phyloP scores from a whole-genome alignment of 306 rosid genomes.

The Cucumis melo region DNA sequence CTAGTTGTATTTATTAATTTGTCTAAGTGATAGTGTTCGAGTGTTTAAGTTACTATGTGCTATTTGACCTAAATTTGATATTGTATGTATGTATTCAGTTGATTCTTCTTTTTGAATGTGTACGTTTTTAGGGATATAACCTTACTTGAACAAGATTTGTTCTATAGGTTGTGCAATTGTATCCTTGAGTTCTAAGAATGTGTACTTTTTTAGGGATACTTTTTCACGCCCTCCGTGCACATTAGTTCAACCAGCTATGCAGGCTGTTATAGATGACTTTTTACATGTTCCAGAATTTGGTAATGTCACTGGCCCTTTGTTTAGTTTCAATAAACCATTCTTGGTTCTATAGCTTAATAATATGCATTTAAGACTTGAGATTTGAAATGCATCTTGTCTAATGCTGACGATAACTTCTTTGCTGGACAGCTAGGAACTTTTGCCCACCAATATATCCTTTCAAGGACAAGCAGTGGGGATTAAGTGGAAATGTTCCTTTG shows the following conservation, averaged over 20 bases:
- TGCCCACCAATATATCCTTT: conserved; percentile 89
- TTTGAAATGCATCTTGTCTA: not conserved
- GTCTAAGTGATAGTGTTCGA: not conserved
- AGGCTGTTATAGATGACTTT: conserved; percentile 27
- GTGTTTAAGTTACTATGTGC: not conserved
- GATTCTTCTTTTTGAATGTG: not conserved
- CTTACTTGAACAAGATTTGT: too few relatives aligned
- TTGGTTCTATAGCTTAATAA: not conserved
- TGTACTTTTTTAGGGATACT: conserved; percentile 54
- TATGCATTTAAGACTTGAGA: not conserved
- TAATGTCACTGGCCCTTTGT: conserved; percentile 17
- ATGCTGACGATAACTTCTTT: conserved; percentile 18
- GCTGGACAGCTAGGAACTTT: conserved; percentile 59
- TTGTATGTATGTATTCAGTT: not conserved
- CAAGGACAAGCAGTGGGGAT: conserved; percentile 58
- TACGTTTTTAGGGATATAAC: conserved; percentile 46
- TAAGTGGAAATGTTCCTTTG: conserved; percentile 51
- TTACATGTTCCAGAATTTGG: conserved; percentile 64
- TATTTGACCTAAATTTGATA: not conserved
- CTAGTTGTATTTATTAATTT: not conserved
- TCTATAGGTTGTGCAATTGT: too few relatives aligned
- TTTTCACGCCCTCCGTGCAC: conserved; percentile 70
- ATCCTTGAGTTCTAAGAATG: too few relatives aligned
- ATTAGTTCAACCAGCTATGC: conserved; percentile 88
- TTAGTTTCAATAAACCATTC: not conserved